Conservation (phyloP, 352 stramenopile genomes). For the Pythium utonaiense region DNA sequence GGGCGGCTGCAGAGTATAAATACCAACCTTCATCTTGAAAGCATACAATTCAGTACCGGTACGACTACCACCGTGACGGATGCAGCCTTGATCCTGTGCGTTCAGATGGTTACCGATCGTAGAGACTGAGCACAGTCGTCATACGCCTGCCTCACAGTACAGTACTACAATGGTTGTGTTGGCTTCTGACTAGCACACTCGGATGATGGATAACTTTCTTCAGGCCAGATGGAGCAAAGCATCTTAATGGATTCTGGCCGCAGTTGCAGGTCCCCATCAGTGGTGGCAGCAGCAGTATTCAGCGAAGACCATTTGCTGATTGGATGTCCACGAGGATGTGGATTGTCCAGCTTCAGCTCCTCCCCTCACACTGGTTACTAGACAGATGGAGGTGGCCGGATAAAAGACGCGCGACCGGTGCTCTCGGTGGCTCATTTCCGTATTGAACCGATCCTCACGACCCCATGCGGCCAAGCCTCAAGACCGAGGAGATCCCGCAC, state of each 20-base stretch:
- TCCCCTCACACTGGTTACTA: neutral
- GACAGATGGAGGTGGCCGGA: no score
- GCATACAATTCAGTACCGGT: no score
- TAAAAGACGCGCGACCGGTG: no score
- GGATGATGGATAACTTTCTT: neutral
- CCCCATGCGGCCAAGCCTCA: neutral
- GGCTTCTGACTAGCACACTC: neutral
- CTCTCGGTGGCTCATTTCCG: neutral
- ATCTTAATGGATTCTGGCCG: no score
- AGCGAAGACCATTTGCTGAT: neutral
- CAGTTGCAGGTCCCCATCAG: no score
- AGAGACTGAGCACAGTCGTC: no score
- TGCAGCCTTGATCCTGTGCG: neutral
- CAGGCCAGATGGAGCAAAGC: neutral
- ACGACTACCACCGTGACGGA: no score
- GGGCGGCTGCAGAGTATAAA: slow-evolving; percentile 7
- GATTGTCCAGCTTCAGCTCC: neutral
- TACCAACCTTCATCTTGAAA: neutral
- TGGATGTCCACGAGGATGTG: neutral
- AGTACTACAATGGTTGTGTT: no score
- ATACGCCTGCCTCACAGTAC: no score
- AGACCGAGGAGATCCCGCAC: slow-evolving; percentile 2
- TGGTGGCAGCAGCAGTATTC: no score
- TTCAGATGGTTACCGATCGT: no score
- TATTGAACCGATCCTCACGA: neutral